Percentiles rank a stretch among this genome's conserved stretches.
Evolutionary conservation across 371 early-diverging fungal genomes (phyloP).

Genomic region (Mortierella sp.): DNA sequence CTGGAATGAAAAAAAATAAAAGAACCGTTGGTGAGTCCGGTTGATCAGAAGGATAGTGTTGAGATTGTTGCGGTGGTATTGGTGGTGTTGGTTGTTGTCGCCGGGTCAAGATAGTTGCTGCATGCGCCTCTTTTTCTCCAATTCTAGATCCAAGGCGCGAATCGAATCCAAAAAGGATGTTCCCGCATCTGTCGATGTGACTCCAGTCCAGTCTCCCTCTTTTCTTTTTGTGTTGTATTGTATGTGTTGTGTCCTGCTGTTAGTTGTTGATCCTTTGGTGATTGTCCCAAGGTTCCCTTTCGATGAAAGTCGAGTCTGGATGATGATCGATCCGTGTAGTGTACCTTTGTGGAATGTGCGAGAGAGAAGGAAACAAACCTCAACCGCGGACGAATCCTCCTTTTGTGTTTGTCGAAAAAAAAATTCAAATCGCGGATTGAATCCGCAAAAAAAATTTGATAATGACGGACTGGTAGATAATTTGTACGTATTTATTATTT

Average conservation of each 20-base stretch:
- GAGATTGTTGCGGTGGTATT: neutral
- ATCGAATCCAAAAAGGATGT: neutral
- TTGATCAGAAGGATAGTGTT: too few species aligned
- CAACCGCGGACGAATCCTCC: neutral
- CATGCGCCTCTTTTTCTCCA: neutral
- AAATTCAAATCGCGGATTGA: conserved; percentile 3
- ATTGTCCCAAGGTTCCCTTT: neutral
- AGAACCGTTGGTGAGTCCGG: neutral
- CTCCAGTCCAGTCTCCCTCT: neutral
- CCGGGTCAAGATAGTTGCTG: neutral
- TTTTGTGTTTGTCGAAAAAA: neutral
- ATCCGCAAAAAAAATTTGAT: neutral
- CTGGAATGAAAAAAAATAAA: conserved; percentile 1
- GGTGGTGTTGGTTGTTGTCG: neutral
- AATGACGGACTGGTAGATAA: neutral
- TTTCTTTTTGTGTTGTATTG: neutral
- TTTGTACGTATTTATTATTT: neutral
- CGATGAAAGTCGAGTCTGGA: neutral
- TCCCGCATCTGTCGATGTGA: too few species aligned
- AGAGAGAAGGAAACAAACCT: conserved; percentile 40
- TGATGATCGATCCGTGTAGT: conserved; percentile 9
- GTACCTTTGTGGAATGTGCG: conserved; percentile 58
- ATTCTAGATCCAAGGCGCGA: conserved; percentile 13
- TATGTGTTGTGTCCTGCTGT: neutral
- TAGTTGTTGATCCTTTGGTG: neutral